Conservation (phyloP, 2,329 filamentous ascomycete genomes). For the Epichloe brachyelytri region DNA sequence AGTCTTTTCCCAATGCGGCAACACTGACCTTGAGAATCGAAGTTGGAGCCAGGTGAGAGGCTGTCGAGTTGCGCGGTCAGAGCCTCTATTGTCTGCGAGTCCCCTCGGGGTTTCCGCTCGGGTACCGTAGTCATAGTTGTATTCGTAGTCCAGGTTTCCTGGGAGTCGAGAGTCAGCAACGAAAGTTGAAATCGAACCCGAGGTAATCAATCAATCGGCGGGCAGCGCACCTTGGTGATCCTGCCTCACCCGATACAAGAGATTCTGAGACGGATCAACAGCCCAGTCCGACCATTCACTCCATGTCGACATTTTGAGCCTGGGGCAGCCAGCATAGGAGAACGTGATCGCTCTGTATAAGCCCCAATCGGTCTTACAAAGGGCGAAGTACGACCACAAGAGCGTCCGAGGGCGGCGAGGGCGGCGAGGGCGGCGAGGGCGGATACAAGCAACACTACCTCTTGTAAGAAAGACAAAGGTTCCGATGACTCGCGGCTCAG, state of each 20-base stretch:
- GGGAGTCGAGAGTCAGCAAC: background rate
- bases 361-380: background rate
- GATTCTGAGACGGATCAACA: slow-evolving; percentile 9
- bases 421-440: background rate
- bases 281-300: slow-evolving; percentile 16
- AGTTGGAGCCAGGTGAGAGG: slow-evolving; percentile 2
- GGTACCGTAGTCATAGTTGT: background rate
- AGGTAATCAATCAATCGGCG: background rate
- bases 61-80: background rate
- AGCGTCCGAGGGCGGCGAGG: background rate
- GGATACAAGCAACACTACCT: slow-evolving; percentile 1
- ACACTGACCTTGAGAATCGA: slow-evolving; percentile 1
- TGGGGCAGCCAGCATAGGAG: background rate
- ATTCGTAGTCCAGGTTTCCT: slow-evolving; percentile 4
- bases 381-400: background rate
- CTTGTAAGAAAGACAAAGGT: slow-evolving; percentile 5
- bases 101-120: slow-evolving; percentile 1
- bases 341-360: background rate
- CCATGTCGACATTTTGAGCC: slow-evolving; percentile 9
- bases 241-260: slow-evolving; percentile 15
- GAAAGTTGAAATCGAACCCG: background rate
- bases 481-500: slow-evolving; percentile 4
- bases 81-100: background rate
- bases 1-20: background rate
- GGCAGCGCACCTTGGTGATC: slow-evolving; percentile 1